Evolutionary conservation across 2,329 filamentous ascomycete genomes (phyloP).

Genomic region (Chrysosporium keratinophilum): DNA sequence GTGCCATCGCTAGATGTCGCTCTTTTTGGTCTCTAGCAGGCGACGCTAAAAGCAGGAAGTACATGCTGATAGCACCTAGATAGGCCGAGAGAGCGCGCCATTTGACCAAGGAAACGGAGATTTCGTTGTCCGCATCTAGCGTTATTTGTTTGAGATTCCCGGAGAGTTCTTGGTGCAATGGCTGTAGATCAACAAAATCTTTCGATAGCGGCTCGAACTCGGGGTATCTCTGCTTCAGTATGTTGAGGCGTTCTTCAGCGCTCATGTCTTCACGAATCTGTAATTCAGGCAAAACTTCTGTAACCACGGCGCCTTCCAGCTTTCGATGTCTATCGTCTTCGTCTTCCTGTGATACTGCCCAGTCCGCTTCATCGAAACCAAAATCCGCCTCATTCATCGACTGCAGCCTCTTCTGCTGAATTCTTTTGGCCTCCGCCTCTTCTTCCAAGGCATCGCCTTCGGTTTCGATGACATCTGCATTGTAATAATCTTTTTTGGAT

Average conservation of each 20-base stretch:
- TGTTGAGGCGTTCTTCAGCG: slow-evolving; percentile 60
- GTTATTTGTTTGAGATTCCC: slow-evolving; percentile 40
- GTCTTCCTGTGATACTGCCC: slow-evolving; percentile 51
- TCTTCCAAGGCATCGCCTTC: slow-evolving; percentile 74
- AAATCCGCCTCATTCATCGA: slow-evolving; percentile 89
- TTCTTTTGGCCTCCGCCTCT: slow-evolving; percentile 74
- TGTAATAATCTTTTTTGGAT: slow-evolving; percentile 83
- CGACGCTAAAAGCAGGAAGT: slow-evolving; percentile 86
- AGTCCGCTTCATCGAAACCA: slow-evolving; percentile 81
- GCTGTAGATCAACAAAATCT: slow-evolving; percentile 65
- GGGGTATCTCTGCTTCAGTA: slow-evolving; percentile 73
- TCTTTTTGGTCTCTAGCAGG: slow-evolving; percentile 52
- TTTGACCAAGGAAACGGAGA: slow-evolving; percentile 53
- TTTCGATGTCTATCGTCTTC: slow-evolving; percentile 42
- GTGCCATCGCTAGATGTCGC: slow-evolving; percentile 52
- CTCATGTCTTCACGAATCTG: slow-evolving; percentile 73
- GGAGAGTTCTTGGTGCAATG: slow-evolving; percentile 48
- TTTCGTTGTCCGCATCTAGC: slow-evolving; percentile 26
- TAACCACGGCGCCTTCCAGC: slow-evolving; percentile 52
- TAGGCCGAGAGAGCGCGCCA: slow-evolving; percentile 77
- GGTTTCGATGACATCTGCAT: slow-evolving; percentile 66
- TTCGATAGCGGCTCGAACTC: slow-evolving; percentile 80
- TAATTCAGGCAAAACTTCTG: slow-evolving; percentile 73
- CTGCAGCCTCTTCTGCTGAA: slow-evolving; percentile 84
- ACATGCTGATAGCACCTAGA: slow-evolving; percentile 76